Evolutionary conservation across 345 rosid genomes (phyloP).

Genomic region (Eutrema heterophyllum): DNA sequence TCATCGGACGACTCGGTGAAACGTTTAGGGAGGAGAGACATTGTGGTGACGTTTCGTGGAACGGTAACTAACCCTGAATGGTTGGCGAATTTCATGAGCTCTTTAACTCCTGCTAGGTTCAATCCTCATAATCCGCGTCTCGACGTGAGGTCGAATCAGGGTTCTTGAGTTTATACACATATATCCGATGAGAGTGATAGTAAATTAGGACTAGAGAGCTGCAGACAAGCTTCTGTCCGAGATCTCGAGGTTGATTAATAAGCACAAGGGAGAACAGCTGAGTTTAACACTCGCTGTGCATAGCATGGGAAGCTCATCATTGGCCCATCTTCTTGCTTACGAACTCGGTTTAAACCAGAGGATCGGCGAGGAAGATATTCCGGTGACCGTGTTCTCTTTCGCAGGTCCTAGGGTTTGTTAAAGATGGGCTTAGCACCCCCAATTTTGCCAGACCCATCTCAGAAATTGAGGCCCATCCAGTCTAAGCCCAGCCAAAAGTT

Average conservation of each 20-base stretch:
- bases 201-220: slow-evolving; percentile 69
- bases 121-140: slow-evolving; percentile 59
- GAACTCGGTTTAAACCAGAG: slow-evolving; percentile 56
- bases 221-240: slow-evolving; percentile 79
- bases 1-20: slow-evolving; percentile 41
- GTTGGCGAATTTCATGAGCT: slow-evolving; percentile 74
- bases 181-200: slow-evolving; percentile 51
- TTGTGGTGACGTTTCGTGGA: slow-evolving; percentile 68
- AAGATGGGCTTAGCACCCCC: too few species aligned
- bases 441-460: too few species aligned
- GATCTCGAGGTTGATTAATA: slow-evolving; percentile 50
- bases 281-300: slow-evolving; percentile 83
- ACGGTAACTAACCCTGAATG: slow-evolving; percentile 76
- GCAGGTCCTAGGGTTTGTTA: slow-evolving; percentile 95
- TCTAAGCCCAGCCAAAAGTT: too few species aligned
- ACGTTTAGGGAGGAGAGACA: slow-evolving; percentile 72
- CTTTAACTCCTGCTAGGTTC: slow-evolving; percentile 60
- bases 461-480: too few species aligned
- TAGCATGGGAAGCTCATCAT: slow-evolving; percentile 84
- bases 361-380: slow-evolving; percentile 10
- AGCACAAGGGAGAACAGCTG: slow-evolving; percentile 53
- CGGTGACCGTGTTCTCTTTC: slow-evolving; percentile 66
- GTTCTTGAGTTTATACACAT: slow-evolving; percentile 78
- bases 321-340: slow-evolving; percentile 77
- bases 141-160: slow-evolving; percentile 76